Conservation (phyloP, 306 rosid genomes). For the Ormosia emarginata region DNA sequence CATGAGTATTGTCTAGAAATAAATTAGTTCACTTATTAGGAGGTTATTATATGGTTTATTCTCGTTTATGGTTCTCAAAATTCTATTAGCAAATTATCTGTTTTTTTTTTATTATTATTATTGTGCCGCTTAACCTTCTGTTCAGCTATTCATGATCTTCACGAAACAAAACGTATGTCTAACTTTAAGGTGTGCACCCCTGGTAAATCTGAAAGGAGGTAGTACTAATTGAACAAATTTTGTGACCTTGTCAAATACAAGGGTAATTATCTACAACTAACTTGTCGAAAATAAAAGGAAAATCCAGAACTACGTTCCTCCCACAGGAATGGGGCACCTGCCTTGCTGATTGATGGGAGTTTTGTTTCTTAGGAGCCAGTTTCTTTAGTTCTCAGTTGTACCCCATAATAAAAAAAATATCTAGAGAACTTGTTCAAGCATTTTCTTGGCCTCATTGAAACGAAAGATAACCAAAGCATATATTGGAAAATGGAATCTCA, state of each 20-base stretch:
- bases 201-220: neutral
- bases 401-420: neutral
- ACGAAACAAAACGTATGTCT: neutral
- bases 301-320: neutral
- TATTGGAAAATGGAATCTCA: neutral
- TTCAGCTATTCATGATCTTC: neutral
- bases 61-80: neutral
- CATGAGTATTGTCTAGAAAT: neutral
- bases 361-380: neutral
- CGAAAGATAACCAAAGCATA: neutral
- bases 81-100: neutral
- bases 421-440: neutral
- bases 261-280: neutral
- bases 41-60: neutral
- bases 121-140: neutral
- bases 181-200: neutral
- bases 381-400: neutral
- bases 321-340: neutral
- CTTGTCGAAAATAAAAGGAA: too few relatives aligned
- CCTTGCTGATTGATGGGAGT: neutral
- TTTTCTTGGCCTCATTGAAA: neutral
- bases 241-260: neutral
- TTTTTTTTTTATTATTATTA: too few relatives aligned
- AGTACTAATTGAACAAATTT: neutral
- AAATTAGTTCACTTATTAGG: neutral